These are phyloP conservation scores for Hypoxylon rickii DNA, from an alignment of 495 filamentous ascomycete species.

Conservation along the genomic window DNA sequence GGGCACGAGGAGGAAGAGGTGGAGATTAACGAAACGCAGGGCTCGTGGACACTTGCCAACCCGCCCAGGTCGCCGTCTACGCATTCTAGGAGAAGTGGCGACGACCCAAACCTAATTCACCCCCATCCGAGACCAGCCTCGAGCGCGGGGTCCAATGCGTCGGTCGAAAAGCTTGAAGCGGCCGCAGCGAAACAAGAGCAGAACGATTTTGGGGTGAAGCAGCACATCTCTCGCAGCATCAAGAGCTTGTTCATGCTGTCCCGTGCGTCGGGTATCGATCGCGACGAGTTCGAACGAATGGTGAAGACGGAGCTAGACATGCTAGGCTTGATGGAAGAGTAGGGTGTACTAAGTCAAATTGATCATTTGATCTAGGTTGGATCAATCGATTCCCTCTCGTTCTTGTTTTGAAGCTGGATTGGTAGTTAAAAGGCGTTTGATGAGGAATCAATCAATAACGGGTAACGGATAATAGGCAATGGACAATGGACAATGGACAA, in stretches of 20 bases:
- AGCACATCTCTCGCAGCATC: slow-evolving; percentile 85
- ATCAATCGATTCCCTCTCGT: too few species aligned
- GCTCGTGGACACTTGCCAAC: slow-evolving; percentile 45
- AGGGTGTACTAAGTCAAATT: too few species aligned
- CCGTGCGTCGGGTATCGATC: slow-evolving; percentile 76
- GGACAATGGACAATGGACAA: too few species aligned
- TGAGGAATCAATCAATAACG: too few species aligned
- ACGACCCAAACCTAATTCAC: slow-evolving; percentile 34
- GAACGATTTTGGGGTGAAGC: slow-evolving; percentile 79
- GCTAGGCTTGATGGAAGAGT: slow-evolving; percentile 74
- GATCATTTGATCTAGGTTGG: too few species aligned
- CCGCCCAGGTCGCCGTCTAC: slow-evolving; percentile 46
- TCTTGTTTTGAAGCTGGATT: too few species aligned
- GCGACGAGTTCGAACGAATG: slow-evolving; percentile 80
- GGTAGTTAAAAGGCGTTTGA: slow-evolving; percentile 21
- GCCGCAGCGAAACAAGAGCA: slow-evolving; percentile 66
- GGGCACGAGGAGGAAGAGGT: slow-evolving; percentile 33
- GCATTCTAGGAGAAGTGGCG: slow-evolving; percentile 35
- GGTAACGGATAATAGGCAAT: too few species aligned
- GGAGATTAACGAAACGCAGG: slow-evolving; percentile 34
- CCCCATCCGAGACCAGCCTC: slow-evolving; percentile 55
- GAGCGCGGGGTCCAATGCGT: slow-evolving; percentile 59
- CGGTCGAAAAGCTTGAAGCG: slow-evolving; percentile 69
- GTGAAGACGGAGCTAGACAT: slow-evolving; percentile 80
- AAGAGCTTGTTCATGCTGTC: slow-evolving; percentile 87